Evolutionary conservation across 1,284 basidiomycete species (phyloP).

Genomic region (Trametes pubescens): DNA sequence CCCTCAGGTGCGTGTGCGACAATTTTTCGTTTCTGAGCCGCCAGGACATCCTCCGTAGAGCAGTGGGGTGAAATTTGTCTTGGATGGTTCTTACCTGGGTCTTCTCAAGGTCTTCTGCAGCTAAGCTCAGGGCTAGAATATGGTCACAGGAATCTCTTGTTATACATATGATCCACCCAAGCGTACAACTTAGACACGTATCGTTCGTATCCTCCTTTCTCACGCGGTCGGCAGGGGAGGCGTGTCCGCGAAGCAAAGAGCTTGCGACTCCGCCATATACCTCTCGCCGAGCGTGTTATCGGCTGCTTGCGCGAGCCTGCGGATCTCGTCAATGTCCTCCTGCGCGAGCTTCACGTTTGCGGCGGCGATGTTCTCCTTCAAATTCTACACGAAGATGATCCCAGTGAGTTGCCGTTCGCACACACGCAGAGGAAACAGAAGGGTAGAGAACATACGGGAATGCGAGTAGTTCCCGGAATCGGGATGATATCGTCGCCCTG

Average conservation of each 20-base stretch:
- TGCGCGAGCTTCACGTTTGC: constrained; percentile 38
- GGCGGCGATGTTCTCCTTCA: constrained; percentile 46
- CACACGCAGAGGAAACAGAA: background rate
- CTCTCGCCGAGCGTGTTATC: constrained; percentile 28
- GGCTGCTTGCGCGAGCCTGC: constrained; percentile 35
- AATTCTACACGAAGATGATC: constrained; percentile 35
- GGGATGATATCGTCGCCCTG: constrained; percentile 48
- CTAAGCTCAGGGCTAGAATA: too few species aligned
- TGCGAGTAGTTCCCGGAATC: constrained; percentile 46
- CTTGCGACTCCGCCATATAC: constrained; percentile 20
- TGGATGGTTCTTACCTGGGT: too few species aligned
- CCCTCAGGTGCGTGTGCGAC: too few species aligned
- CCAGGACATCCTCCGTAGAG: too few species aligned
- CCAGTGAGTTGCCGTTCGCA: background rate
- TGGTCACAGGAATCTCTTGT: too few species aligned
- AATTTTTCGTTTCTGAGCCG: too few species aligned
- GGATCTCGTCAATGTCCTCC: constrained; percentile 42
- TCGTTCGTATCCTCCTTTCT: too few species aligned
- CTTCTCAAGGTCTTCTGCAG: too few species aligned
- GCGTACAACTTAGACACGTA: too few species aligned
- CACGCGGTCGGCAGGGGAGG: constrained; percentile 12
- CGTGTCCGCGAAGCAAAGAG: constrained; percentile 26
- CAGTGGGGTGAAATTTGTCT: too few species aligned
- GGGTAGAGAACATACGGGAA: constrained; percentile 23
- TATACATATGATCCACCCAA: too few species aligned